Evolutionary conservation across 164 flowering plant species (phyloP).

Genomic region (Taxillus chinensis): DNA sequence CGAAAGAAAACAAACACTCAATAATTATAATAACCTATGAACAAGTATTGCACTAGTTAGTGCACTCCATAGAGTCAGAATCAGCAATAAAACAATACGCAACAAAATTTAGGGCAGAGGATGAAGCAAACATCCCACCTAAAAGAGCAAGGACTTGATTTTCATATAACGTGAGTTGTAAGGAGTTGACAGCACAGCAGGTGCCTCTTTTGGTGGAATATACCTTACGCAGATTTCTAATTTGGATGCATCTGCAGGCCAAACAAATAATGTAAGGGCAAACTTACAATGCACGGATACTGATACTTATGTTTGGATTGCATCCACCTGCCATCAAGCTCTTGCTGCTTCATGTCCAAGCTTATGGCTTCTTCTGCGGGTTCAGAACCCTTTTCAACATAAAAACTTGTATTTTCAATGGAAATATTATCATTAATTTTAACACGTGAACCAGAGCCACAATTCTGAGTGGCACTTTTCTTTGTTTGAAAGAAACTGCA

Average conservation of each 20-base stretch:
- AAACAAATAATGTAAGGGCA: constrained; percentile 5
- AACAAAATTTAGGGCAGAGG: background rate
- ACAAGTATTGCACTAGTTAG: no score
- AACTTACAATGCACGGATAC: background rate
- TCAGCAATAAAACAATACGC: background rate
- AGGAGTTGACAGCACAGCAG: constrained; percentile 82
- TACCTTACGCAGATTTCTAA: constrained; percentile 74
- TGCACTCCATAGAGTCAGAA: no score
- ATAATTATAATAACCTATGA: no score
- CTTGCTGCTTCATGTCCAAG: constrained; percentile 97
- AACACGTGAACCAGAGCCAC: constrained; percentile 16
- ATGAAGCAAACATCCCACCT: constrained; percentile 33
- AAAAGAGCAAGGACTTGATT: constrained; percentile 95
- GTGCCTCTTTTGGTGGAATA: constrained; percentile 55
- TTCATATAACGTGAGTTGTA: constrained; percentile 78
- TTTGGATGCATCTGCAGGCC: constrained; percentile 72
- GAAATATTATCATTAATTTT: constrained; percentile 16
- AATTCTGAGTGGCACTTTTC: constrained; percentile 17
- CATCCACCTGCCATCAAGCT: constrained; percentile 71
- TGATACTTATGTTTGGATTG: no score
- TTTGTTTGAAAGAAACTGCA: constrained; percentile 32
- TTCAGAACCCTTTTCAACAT: constrained; percentile 17
- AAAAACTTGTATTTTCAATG: constrained; percentile 11
- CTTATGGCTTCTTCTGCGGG: constrained; percentile 69
- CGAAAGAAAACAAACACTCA: no score